A percentile compares a stretch with the other conserved stretches of the same genome.
Evolutionary conservation across 2,329 filamentous ascomycete genomes (phyloP).

Genomic region (Cryphonectria carpinicola): DNA sequence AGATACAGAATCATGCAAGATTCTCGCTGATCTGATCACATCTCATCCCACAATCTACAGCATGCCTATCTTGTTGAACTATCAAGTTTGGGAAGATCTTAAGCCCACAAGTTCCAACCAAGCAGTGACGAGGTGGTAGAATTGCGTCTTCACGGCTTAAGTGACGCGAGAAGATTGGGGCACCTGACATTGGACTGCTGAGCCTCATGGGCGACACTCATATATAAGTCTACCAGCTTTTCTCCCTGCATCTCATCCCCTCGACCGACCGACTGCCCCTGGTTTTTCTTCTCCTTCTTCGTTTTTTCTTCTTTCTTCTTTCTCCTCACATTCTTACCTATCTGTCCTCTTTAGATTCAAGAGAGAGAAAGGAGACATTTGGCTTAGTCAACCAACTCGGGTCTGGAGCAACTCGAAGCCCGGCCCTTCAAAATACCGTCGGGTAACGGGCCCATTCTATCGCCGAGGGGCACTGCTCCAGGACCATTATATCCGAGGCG

Average conservation of each 20-base stretch:
- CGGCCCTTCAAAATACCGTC: neutral
- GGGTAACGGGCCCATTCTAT: constrained; percentile 1
- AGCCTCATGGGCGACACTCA: neutral
- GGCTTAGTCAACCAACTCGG: neutral
- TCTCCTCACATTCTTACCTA: neutral
- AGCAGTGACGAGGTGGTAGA: neutral
- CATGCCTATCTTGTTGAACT: neutral
- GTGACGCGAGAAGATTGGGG: neutral
- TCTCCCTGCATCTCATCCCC: neutral
- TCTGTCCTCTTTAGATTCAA: neutral
- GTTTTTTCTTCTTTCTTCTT: no score
- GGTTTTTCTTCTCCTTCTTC: neutral
- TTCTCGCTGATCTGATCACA: neutral
- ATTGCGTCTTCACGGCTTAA: neutral
- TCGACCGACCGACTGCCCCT: neutral
- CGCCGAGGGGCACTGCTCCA: neutral
- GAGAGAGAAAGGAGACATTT: no score
- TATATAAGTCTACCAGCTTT: neutral
- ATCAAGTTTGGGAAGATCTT: neutral
- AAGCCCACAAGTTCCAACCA: neutral
- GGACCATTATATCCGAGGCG: neutral
- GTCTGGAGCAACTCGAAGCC: constrained; percentile 9
- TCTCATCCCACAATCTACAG: neutral
- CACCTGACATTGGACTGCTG: neutral
- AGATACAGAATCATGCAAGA: no score